Percentiles rank a stretch among this genome's conserved stretches.
phyloP scores from a whole-genome alignment of 1,284 basidiomycete species.

The Moesziomyces parantarcticus region DNA sequence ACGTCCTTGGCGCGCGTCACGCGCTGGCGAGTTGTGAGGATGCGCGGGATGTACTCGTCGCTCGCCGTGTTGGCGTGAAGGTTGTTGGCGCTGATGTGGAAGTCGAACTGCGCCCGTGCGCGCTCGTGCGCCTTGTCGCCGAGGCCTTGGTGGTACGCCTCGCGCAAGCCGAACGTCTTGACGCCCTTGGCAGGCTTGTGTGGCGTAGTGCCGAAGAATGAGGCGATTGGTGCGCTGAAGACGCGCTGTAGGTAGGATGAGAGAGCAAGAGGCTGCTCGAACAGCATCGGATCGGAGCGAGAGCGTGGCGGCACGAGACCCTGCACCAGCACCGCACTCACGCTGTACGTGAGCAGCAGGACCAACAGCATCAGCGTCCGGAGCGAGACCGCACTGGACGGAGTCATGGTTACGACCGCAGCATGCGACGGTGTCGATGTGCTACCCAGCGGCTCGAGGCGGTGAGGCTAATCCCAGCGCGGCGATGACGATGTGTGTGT shows the following conservation, averaged over 20 bases:
- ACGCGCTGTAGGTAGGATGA: slow-evolving; percentile 24
- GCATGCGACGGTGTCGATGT: too few relatives aligned
- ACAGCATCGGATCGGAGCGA: background rate
- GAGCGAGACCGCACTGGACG: background rate
- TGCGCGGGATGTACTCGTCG: slow-evolving; percentile 32
- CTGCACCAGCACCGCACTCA: slow-evolving; percentile 15
- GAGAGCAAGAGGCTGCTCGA: slow-evolving; percentile 27
- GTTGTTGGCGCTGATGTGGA: slow-evolving; percentile 31
- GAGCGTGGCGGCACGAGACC: slow-evolving; percentile 24
- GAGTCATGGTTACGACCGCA: too few relatives aligned
- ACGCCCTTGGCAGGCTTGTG: background rate
- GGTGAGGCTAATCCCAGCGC: too few relatives aligned
- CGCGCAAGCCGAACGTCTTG: slow-evolving; percentile 36
- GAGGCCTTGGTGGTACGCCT: slow-evolving; percentile 47
- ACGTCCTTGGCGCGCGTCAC: slow-evolving; percentile 39
- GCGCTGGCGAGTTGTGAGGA: slow-evolving; percentile 35
- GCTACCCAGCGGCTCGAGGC: too few relatives aligned
- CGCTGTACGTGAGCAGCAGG: slow-evolving; percentile 11
- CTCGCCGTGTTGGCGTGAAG: slow-evolving; percentile 11
- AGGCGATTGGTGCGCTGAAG: slow-evolving; percentile 12
- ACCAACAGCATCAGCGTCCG: slow-evolving; percentile 8
- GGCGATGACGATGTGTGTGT: too few relatives aligned
- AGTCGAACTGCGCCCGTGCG: slow-evolving; percentile 30
- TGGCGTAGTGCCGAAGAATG: background rate
- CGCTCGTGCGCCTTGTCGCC: slow-evolving; percentile 34